Evolutionary conservation across 208 protist genomes (phyloP), one percentile per base, ranked within the genome.

Genomic region (Novymonas esmeraldas): DNA sequence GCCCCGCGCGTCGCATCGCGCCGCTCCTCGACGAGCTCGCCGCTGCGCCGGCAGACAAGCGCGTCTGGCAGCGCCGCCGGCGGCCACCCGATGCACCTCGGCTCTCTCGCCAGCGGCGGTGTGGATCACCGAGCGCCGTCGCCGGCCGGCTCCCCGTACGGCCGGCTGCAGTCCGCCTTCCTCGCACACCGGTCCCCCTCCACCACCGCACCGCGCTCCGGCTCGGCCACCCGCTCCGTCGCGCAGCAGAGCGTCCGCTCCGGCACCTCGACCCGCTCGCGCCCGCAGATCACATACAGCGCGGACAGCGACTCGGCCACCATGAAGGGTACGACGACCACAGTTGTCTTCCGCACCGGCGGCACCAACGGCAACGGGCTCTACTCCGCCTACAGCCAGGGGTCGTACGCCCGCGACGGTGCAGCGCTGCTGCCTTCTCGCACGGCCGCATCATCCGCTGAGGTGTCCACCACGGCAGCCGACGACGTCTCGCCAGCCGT

Each of bases 281-380:
- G 84, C 2, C 82, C 82, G 63, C 78, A 80, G 38, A 90, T 88
- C 34, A 68, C 62, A 26, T 87, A 80, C 57, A 77, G 65, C n/a
- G 57, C 45, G 13, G 64, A 79, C 41, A 65, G 68, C 18, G 77
- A 85, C 38, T 67, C 70, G 29, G 60, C 72, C 0, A 77, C 64
- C 11, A 78, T 92, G 70, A 78, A 85, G 48, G 78, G 81, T 6
- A 87, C 72, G 33, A 90, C 85, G 14, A 79, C 90, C 20, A 93
- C 84, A 16, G 85, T 91, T 13, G 71, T 89, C 45, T 88, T 82
- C 44, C 62, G 62, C 59, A 57, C 48, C 6, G 38, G 64, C 18
- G 38, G 50, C n/a, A n/a, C 34, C 31, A 14, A 10, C 1, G 10
- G 13, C 2, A 0, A 18, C 24, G 5, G 28, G 18, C 0, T 16